Evolutionary conservation across 306 rosid genomes (phyloP).

Genomic region (Arachis stenosperma): DNA sequence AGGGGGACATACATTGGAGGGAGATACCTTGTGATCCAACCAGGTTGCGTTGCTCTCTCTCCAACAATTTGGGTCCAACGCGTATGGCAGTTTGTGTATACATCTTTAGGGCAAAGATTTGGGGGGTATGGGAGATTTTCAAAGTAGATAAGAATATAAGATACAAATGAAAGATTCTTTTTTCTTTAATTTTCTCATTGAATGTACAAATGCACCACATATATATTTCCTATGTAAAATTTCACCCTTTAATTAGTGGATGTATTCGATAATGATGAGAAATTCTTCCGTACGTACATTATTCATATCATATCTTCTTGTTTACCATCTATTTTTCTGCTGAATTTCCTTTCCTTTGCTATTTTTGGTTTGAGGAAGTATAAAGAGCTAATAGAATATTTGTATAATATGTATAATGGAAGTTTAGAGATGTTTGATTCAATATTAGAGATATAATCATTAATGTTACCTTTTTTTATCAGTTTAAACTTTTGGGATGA

Average conservation of each 20-base stretch:
- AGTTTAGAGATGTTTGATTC: too few species aligned
- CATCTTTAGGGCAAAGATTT: conserved; percentile 22
- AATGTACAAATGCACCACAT: too few species aligned
- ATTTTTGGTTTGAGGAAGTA: too few species aligned
- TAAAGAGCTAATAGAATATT: too few species aligned
- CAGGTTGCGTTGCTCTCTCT: background rate
- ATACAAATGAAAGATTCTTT: conserved; percentile 35
- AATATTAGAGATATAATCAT: too few species aligned
- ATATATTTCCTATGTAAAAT: too few species aligned
- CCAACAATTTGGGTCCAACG: conserved; percentile 29
- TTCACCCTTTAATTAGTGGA: conserved; percentile 25
- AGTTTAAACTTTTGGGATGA: too few species aligned
- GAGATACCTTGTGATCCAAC: background rate
- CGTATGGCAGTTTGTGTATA: conserved; percentile 21
- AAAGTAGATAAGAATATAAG: conserved; percentile 35
- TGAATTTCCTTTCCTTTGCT: too few species aligned
- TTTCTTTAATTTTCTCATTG: background rate
- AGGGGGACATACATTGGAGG: background rate
- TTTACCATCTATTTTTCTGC: conserved; percentile 8
- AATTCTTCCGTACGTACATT: conserved; percentile 14
- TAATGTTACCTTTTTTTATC: too few species aligned
- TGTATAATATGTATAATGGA: too few species aligned
- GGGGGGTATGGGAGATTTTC: conserved; percentile 21
- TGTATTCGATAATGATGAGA: conserved; percentile 34
- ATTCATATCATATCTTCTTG: conserved; percentile 2